Base-by-base conservation (phyloP, 2,329 filamentous ascomycete genomes). In the Scedosporium aurantiacum region DNA sequence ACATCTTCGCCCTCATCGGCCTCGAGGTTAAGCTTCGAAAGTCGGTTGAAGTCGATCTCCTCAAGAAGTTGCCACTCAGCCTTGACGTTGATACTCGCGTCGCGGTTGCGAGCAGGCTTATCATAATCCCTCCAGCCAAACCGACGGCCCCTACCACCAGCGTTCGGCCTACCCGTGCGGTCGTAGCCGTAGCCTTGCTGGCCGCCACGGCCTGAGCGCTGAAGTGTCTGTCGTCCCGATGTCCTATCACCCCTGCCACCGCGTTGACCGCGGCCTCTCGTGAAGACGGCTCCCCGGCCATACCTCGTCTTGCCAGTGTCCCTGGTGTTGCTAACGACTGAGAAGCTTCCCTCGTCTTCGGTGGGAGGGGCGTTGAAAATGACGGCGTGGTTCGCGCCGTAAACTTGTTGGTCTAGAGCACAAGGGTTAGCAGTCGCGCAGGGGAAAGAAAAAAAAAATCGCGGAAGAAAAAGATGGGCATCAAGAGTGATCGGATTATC, bases 51-150 rank as follows among this genome's bases (percentile, higher is more conserved):
- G 76, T 99, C 94, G 74, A 99, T 97, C 82, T 99, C 94, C 79
- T 99, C 94, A 70, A 97, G 81, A 78, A 99, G 84, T 71, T 86
- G 83, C 94, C 94, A 99, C 74, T 97, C 92, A 23, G 92, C 85
- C 78, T 95, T 95, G 76, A 97, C 91, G 78, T 93, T 93, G 72
- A 99, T 90, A 41, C 91, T 96, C 10, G 93, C 89, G 78, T 99
- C 94, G 64, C 94, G 90, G 77, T 96, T 97, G 70, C 94, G 88
- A 74, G 93, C 85, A 64, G 94, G 94, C 86, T 97, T 97, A 80
- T 99, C 94, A 73, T 91, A 96, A 74, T 99, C 94, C 78, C 94
- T 96, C 93, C 94, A 97, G 73, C 94, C 94, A 71, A 97, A 97
- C 68, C 94, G 86, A 67, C 94, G 88, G 59, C 90, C 86, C 66